Evolutionary conservation across 495 filamentous ascomycete genomes (phyloP), one percentile per base, ranked within the genome.

Genomic region (Aspergillus cavernicola): DNA sequence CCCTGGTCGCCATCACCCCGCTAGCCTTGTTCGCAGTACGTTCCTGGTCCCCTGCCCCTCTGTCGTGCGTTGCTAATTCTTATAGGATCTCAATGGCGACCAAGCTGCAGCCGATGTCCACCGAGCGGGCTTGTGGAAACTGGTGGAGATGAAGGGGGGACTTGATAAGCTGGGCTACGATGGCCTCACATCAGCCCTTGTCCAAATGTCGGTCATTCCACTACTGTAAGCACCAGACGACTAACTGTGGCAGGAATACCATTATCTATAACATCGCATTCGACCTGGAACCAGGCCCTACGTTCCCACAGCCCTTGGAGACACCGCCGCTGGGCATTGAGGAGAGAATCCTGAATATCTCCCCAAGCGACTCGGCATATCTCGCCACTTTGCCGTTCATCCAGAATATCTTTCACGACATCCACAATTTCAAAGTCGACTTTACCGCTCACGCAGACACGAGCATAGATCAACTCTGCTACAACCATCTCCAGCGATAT

Each of bases 21-120:
- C 19, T 53, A 18, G 40, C 51, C 15, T 20, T 47, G 3, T 53
- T 39, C 20, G 51, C 51, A 0, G 51, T 53, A 39, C 6, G 40
- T 32, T 3, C 10, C 2, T n/a, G 6, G 3, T 8, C 28, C 15
- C n/a, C 9, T 52, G 16, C 6, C n/a, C n/a, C n/a, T n/a, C n/a
- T n/a, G n/a, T n/a, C n/a, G n/a, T n/a, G n/a, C n/a, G n/a, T 42
- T 10, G 39, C 41, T 20, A 12, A 24, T 10, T 18, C 2, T 0
- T 38, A 1, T 22, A 53, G 51, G 43, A 31, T 16, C 22, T 53
- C 6, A 31, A 16, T 13, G 51, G 51, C 0, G 36, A 53, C 33
- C 51, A 22, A 22, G 22, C 31, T 9, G 15, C 29, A 28, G 32
- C 41, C 6, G 51, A 53, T 2, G 22, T 39, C 3, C 51, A 46